Evolutionary conservation across 1,284 basidiomycete species (phyloP), one percentile per base, ranked within the genome.

Genomic region (Tilletia indica): DNA sequence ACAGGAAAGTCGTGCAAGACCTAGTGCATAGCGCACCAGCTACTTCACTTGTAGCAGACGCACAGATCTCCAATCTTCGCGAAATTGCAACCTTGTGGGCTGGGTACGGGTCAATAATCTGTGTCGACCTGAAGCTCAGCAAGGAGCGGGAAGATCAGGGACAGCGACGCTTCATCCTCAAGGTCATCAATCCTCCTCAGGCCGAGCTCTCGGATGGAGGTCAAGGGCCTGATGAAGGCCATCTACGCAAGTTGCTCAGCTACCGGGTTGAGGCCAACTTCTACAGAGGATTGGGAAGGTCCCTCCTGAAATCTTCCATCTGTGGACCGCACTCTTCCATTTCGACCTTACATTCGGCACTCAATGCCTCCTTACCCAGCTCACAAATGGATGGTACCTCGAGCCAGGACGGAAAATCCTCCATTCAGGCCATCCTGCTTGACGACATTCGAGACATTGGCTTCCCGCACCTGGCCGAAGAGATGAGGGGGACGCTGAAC

Each of bases 201-300:
- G n/a, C 56, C 1, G 21, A 31, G 4, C 19, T 11, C 5, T 66
- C 49, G 6, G 69, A 73, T 12, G 76, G n/a, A 63, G 6, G 25
- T 12, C 74, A 12, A 63, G 6, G 25, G 25, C 42, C 25, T 21
- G 68, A 79, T 54, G 77, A 78, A 42, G 77, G 75, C 1, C 72
- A 76, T 36, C 56, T 70, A 9, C 36, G 78, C 1, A 79, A 79
- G 70, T 66, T 77, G 71, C 68, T 75, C 1, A 74, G 72, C 9
- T 79, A 78, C 31, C 58, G 34, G 11, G 72, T 79, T 3, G 78
- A 79, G 47, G 69, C 71, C 31, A 78, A 79, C 63, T 79, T 76
- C 51, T 79, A 79, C 36, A 70, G 69, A 16, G 19, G 68, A 48
- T 58, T 68, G 11, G 11, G 34, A n/a, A 64, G 31, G 64, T 77